These are phyloP conservation scores for Cercospora sp. DNA, from an alignment of 2,329 filamentous ascomycete species.

Conservation along the genomic window DNA sequence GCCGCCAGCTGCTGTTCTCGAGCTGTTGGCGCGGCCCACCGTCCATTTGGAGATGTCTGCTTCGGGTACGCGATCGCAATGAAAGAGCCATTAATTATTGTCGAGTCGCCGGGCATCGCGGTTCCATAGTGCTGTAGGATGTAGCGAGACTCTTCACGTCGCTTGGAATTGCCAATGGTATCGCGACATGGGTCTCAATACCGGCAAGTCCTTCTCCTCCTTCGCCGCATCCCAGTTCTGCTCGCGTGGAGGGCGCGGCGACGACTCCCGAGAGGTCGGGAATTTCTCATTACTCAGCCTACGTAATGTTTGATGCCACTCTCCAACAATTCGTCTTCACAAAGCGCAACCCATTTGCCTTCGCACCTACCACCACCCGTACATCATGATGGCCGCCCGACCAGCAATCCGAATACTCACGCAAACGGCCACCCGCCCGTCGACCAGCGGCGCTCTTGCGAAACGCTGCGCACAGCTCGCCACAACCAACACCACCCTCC, in stretches of 20 bases:
- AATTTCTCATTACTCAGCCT: constrained; percentile 2
- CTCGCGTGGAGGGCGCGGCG: too few relatives aligned
- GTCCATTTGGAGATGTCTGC: neutral
- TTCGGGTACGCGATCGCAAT: neutral
- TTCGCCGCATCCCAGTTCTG: too few relatives aligned
- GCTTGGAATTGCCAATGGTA: neutral
- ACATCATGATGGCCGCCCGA: neutral
- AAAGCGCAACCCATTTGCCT: neutral
- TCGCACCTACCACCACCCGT: neutral
- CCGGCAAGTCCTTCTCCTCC: too few relatives aligned
- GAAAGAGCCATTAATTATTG: neutral
- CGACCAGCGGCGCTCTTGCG: neutral
- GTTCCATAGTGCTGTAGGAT: neutral
- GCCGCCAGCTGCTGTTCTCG: neutral
- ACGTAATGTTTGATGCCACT: constrained; percentile 1
- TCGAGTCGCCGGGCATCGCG: neutral
- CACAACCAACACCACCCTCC: constrained; percentile 1
- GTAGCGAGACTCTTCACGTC: neutral
- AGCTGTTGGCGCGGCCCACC: neutral
- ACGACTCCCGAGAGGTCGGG: neutral
- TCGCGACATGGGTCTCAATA: neutral
- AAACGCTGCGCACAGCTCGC: neutral
- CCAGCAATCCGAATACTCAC: constrained; percentile 5
- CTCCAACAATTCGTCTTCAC: neutral
- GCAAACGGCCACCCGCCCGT: neutral